Base-by-base conservation (phyloP, 257 asterid species). In the Petrea volubilis region DNA sequence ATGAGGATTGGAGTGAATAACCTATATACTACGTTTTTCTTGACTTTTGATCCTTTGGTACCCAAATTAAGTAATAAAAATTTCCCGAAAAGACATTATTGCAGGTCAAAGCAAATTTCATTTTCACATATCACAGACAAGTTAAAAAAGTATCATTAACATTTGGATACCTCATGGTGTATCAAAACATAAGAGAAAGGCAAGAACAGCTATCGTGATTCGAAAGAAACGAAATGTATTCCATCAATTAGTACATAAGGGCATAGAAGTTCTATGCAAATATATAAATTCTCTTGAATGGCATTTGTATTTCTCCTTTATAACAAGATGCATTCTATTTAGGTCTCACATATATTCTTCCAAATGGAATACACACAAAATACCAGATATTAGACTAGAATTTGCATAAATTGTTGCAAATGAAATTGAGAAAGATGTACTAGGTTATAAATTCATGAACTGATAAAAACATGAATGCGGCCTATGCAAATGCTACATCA, bases 401-500 rank as follows among this genome's bases (percentile, higher is more conserved):
- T 4, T 10, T n/a, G 44, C 41, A n/a, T 64, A 31, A 13, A 12
- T 1, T 18, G 34, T 4, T 27, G 44, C 21, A 33, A n/a, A 34
- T 61, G 12, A 11, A 50, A 21, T 61, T 14, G 15, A 60, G 31
- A 60, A 34, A 23, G 20, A 61, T 25, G 62, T 25, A 11, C 50
- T 11, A 27, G 24, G 43, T 29, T 23, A 64, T 27, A n/a, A 3
- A 13, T 41, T 29, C 50, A 20, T 24, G 27, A 18, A 34, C 17
- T 6, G 43, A 28, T n/a, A 40, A 24, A 25, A 36, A 40, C 64
- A 24, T 9, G 66, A 61, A 61, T 13, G 43, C 44, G 23, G 29
- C 13, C 80, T 84, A 85, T 20, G 90, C 86, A 79, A 92, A 95
- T 57, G 33, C 92, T 14, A 95, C 98, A 86, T 95, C 98, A 25